Conservation (phyloP, 108 stramenopile species). For the Skeletonema tropicum region DNA sequence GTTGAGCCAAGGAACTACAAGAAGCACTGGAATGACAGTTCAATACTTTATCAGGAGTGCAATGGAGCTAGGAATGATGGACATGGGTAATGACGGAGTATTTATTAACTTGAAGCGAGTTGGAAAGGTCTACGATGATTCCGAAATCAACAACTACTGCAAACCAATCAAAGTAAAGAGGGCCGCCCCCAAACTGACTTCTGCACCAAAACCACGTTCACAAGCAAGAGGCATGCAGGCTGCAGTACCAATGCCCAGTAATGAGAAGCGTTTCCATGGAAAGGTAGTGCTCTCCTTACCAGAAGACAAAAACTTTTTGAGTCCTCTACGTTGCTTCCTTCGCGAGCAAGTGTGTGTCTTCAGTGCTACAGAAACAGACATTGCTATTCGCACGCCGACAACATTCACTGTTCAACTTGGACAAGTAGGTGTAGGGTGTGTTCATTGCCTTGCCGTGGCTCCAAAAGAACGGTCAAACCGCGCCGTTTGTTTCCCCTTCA, state of each 20-base stretch:
- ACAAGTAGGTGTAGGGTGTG: conserved; percentile 60
- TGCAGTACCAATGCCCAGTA: not conserved
- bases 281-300: conserved; percentile 61
- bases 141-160: not conserved
- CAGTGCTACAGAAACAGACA: conserved; percentile 82
- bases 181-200: not conserved
- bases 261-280: conserved; percentile 55
- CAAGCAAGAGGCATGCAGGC: conserved; percentile 3
- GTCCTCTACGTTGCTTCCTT: conserved; percentile 87
- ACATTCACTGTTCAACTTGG: conserved; percentile 69
- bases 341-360: conserved; percentile 87
- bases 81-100: conserved; percentile 66
- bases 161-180: conserved; percentile 6
- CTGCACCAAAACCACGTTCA: not conserved
- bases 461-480: conserved; percentile 81
- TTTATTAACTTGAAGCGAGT: conserved; percentile 51
- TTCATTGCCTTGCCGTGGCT: conserved; percentile 69
- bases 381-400: conserved; percentile 87
- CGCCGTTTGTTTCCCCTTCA: conserved; percentile 91
- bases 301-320: conserved; percentile 73
- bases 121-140: not conserved
- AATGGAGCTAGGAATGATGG: conserved; percentile 78
- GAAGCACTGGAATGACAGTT: conserved; percentile 91
- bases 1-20: conserved; percentile 69
- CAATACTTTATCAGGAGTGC: conserved; percentile 89